Percentiles rank a stretch among this genome's conserved stretches.
Evolutionary conservation across 306 rosid species (phyloP).

Genomic region (Ormosia emarginata): DNA sequence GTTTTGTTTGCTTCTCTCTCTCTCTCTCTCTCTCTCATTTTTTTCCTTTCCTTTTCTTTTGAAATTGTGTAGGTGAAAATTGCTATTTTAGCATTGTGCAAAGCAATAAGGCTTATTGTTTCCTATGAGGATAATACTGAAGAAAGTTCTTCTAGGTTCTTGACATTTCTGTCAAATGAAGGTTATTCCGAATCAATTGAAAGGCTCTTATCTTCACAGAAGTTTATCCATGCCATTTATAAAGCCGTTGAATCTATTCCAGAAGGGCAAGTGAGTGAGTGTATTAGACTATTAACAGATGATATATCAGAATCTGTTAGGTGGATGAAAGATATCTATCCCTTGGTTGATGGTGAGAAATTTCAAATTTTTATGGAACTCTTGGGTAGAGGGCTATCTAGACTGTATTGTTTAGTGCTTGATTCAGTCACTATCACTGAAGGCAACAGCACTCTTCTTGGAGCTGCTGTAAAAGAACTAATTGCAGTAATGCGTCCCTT

Average conservation of each 20-base stretch:
- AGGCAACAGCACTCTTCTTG: constrained; percentile 64
- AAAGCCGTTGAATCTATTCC: constrained; percentile 67
- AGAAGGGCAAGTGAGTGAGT: constrained; percentile 82
- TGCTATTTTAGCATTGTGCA: constrained; percentile 70
- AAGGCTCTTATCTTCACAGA: constrained; percentile 53
- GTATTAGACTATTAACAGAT: constrained; percentile 48
- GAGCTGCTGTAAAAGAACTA: constrained; percentile 58
- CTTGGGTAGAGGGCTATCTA: constrained; percentile 76
- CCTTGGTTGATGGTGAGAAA: constrained; percentile 31
- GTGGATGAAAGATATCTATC: constrained; percentile 58
- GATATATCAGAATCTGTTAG: constrained; percentile 67
- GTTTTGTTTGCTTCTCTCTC: background rate
- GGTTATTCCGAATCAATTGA: constrained; percentile 63
- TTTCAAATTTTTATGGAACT: constrained; percentile 45
- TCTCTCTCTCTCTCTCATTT: too few relatives aligned
- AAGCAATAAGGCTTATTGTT: constrained; percentile 59
- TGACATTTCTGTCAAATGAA: constrained; percentile 43
- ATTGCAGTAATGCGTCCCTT: constrained; percentile 49
- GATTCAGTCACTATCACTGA: constrained; percentile 67
- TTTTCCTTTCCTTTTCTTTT: background rate
- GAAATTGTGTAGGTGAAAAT: constrained; percentile 63
- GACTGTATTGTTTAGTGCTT: constrained; percentile 64
- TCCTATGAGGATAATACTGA: constrained; percentile 33
- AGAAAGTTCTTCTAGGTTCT: constrained; percentile 38
- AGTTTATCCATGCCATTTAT: constrained; percentile 50